phyloP scores from a whole-genome alignment of 2,329 filamentous ascomycete genomes.

The Cadophora sp. region DNA sequence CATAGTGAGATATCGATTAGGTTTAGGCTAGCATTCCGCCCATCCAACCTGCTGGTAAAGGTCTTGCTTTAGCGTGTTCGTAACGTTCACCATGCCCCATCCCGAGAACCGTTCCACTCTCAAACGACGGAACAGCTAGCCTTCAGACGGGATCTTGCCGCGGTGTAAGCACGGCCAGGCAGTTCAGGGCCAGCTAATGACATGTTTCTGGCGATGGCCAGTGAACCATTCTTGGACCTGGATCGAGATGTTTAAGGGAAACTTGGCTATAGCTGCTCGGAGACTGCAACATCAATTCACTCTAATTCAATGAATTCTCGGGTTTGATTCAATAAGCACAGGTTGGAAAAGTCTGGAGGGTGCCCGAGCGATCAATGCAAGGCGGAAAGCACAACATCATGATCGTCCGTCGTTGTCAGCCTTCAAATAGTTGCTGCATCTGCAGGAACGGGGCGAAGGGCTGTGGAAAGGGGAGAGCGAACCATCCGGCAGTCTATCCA shows the following conservation, averaged over 20 bases:
- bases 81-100: slow-evolving; percentile 26
- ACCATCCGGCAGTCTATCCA: slow-evolving; percentile 7
- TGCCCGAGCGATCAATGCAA: slow-evolving; percentile 14
- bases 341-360: not conserved
- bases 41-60: slow-evolving; percentile 19
- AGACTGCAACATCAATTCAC: not conserved
- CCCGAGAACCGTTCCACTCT: slow-evolving; percentile 32
- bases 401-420: slow-evolving; percentile 4
- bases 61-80: slow-evolving; percentile 19
- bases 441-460: slow-evolving; percentile 10
- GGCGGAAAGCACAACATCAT: slow-evolving; percentile 16
- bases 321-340: not conserved
- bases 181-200: not conserved
- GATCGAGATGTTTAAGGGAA: not conserved
- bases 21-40: not conserved
- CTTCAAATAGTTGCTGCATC: not conserved
- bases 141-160: slow-evolving; percentile 1
- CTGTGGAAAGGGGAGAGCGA: slow-evolving; percentile 5
- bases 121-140: slow-evolving; percentile 27
- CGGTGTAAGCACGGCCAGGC: slow-evolving; percentile 9
- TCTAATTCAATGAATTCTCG: not conserved
- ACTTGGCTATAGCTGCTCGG: slow-evolving; percentile 1
- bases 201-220: not conserved
- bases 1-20: not conserved
- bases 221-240: slow-evolving; percentile 3